Percentiles rank a stretch among this genome's conserved stretches.
Conservation (phyloP, 2,329 filamentous ascomycete species). For the Juglanconis oblonga region DNA sequence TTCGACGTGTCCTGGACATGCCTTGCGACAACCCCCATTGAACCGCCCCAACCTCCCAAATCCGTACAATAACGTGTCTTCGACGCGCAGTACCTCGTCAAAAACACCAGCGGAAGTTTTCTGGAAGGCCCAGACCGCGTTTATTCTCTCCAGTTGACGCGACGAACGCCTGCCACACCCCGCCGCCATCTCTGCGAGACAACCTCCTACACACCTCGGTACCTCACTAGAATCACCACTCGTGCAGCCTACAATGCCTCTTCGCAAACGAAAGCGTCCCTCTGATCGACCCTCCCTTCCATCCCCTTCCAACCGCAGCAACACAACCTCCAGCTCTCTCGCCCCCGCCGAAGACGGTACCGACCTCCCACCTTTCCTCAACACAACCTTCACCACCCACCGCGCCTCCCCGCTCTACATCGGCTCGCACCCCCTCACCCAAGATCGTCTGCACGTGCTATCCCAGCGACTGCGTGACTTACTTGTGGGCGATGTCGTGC, state of each 20-base stretch:
- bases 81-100: neutral
- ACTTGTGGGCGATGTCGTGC: slow-evolving; percentile 58
- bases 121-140: neutral
- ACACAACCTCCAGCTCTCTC: neutral
- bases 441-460: slow-evolving; percentile 38
- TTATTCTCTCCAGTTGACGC: neutral
- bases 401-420: slow-evolving; percentile 53
- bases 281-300: neutral
- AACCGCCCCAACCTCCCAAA: neutral
- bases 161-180: neutral
- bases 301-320: neutral
- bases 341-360: slow-evolving; percentile 20
- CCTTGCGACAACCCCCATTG: neutral
- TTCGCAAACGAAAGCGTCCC: slow-evolving; percentile 7
- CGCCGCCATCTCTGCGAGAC: too few relatives aligned
- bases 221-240: neutral
- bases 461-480: slow-evolving; percentile 50
- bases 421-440: slow-evolving; percentile 37
- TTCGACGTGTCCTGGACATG: neutral
- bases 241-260: neutral
- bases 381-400: slow-evolving; percentile 57
- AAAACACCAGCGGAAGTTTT: neutral
- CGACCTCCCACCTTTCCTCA: slow-evolving; percentile 46
- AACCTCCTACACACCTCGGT: neutral
- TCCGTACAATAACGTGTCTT: too few relatives aligned